Conservation (phyloP, 345 rosid genomes). For the Aegle marmelos region DNA sequence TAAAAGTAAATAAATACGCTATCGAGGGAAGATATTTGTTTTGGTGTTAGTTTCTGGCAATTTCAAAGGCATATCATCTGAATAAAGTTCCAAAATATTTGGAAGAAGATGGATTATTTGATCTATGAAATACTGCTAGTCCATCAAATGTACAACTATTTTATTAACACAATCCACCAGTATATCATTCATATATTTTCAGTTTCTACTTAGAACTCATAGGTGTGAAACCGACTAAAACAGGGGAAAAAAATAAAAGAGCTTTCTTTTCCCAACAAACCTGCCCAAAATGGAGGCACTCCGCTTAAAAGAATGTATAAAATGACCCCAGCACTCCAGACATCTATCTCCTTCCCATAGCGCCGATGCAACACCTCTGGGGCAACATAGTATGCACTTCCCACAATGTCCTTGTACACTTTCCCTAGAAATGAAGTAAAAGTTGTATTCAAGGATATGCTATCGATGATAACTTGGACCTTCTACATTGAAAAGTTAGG, state of each 20-base stretch:
- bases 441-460: background rate
- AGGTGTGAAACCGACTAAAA: background rate
- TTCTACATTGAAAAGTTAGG: background rate
- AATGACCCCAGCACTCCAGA: slow-evolving; percentile 95
- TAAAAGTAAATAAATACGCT: background rate
- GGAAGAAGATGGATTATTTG: background rate
- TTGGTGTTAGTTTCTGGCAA: background rate
- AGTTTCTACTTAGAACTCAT: background rate
- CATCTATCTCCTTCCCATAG: slow-evolving; percentile 87
- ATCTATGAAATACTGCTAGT: slow-evolving; percentile 1
- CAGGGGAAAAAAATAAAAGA: too few relatives aligned
- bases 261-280: slow-evolving; percentile 29
- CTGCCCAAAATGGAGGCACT: slow-evolving; percentile 93
- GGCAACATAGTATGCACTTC: slow-evolving; percentile 92
- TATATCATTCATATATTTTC: background rate
- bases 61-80: background rate
- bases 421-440: slow-evolving; percentile 44
- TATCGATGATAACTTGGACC: background rate
- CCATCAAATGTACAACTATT: background rate
- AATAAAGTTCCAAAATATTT: background rate
- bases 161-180: slow-evolving; percentile 1
- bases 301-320: slow-evolving; percentile 93
- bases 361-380: slow-evolving; percentile 73
- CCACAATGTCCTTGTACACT: slow-evolving; percentile 56
- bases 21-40: background rate